Percentiles rank a stretch among this genome's conserved stretches.
Conservation (phyloP, 768 basidiomycete genomes). For the Panaeolus papilionaceus region DNA sequence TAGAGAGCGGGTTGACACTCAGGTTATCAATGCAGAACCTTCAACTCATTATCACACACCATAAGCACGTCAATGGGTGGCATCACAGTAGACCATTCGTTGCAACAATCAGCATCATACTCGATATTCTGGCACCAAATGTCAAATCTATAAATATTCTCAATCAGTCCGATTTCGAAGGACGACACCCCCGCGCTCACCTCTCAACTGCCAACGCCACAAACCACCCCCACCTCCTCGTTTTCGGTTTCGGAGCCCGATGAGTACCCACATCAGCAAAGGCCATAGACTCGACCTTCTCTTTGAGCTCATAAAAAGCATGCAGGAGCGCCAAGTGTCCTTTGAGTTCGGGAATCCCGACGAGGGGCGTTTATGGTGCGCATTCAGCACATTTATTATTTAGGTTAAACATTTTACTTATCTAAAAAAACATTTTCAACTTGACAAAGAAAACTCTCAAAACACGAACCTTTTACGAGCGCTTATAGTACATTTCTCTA, state of each 20-base stretch:
- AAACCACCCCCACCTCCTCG: conserved; percentile 42
- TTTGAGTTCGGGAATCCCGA: conserved; percentile 35
- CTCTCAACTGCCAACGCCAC: conserved; percentile 43
- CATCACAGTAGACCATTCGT: conserved; percentile 26
- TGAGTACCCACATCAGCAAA: conserved; percentile 7
- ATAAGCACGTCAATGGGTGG: conserved; percentile 46
- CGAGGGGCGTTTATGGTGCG: conserved; percentile 30
- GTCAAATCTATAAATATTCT: conserved; percentile 36
- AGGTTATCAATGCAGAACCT: not conserved
- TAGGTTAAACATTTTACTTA: too few species aligned
- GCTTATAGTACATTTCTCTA: too few species aligned
- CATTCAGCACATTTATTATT: too few species aligned
- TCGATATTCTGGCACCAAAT: conserved; percentile 29
- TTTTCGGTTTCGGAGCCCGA: conserved; percentile 29
- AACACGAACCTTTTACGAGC: too few species aligned
- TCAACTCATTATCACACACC: conserved; percentile 26
- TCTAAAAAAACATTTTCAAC: too few species aligned
- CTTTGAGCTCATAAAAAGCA: conserved; percentile 37
- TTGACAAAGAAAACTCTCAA: too few species aligned
- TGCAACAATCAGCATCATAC: conserved; percentile 18
- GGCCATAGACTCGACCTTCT: conserved; percentile 26
- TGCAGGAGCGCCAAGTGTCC: conserved; percentile 41
- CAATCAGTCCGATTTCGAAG: too few species aligned
- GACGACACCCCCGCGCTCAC: conserved; percentile 22
- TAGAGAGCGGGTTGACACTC: conserved; percentile 12